phyloP scores from a whole-genome alignment of 2,329 filamentous ascomycete genomes.

The Arthroderma sp. region DNA sequence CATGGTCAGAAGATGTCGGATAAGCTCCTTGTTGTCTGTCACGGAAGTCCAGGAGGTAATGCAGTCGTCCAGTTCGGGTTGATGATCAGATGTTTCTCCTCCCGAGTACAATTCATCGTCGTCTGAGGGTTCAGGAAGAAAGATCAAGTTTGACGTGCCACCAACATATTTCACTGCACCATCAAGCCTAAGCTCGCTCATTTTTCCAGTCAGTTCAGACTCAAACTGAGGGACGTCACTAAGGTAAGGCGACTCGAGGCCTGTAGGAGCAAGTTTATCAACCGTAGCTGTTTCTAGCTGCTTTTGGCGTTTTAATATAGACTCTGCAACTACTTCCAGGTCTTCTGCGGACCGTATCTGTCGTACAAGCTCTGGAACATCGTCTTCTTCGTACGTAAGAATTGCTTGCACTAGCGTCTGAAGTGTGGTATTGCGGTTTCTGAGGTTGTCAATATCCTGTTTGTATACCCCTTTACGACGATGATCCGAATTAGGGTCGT shows the following conservation, averaged over 20 bases:
- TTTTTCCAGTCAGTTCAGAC: conserved; percentile 75
- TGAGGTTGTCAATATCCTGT: conserved; percentile 78
- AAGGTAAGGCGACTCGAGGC: conserved; percentile 30
- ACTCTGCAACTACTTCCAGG: conserved; percentile 51
- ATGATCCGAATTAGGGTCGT: conserved; percentile 93
- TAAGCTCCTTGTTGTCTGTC: conserved; percentile 63
- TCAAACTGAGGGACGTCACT: conserved; percentile 45
- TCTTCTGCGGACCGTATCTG: conserved; percentile 79
- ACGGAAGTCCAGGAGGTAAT: conserved; percentile 80
- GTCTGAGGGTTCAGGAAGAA: conserved; percentile 47
- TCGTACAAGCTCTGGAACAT: conserved; percentile 67
- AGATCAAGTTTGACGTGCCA: conserved; percentile 86
- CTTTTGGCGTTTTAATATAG: conserved; percentile 44
- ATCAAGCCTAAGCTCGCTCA: conserved; percentile 80
- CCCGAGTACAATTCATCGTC: conserved; percentile 22
- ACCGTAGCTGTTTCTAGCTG: conserved; percentile 28
- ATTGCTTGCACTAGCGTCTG: conserved; percentile 90
- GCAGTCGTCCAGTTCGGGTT: conserved; percentile 50
- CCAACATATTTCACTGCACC: conserved; percentile 84
- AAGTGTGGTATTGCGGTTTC: conserved; percentile 74
- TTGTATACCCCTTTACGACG: conserved; percentile 94
- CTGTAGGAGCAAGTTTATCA: conserved; percentile 23
- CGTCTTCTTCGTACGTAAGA: conserved; percentile 78
- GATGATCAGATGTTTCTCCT: conserved; percentile 31
- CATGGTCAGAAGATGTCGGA: conserved; percentile 85